Evolutionary conservation across 805 yeast species (phyloP), one percentile per base, ranked within the genome.

Genomic region (Komagataella ulmi): DNA sequence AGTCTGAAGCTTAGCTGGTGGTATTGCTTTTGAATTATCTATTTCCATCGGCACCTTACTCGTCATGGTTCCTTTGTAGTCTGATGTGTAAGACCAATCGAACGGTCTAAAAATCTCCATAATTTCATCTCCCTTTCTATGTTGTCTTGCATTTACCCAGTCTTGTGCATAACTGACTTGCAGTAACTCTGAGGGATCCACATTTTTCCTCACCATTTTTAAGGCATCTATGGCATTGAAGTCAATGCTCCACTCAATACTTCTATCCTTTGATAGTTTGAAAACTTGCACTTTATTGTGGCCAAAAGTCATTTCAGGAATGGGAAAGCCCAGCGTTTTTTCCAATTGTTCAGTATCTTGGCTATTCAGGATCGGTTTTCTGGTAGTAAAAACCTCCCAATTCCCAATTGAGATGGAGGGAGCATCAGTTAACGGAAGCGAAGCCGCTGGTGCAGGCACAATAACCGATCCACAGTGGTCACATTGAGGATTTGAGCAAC

Each of bases 291-390:
- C 80, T 52, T 67, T 66, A 61, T 86, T 90, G 57, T 86, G 80
- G 7, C 98, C 98, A 68, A 93, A 93, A 5, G 93, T 89, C 98
- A 93, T 93, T 64, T 93, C 99, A 0, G 99, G 99, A 46, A 91
- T 67, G 0, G 98, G 96, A 55, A 91, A 79, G 14, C 81, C 81
- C 51, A 84, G 74, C 50, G 81, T 62, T 3, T 76, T 64, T 54
- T 80, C 85, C 60, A 83, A 75, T 2, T 66, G 66, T 53, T 88
- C 96, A 52, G 91, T 76, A 61, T 89, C 96, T 1, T 65, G 71
- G 1, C 89, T 73, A 56, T 77, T 83, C 54, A 88, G 68, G 48
- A 91, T 91, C 1, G 98, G 95, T 50, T 77, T 77, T 63, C 88
- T 80, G 30, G 72, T 68, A 0, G 96, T 81, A 57, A 73, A 76